A percentile compares a stretch with the other conserved stretches of the same genome.
These are phyloP conservation scores for Decorospora gaudefroyi DNA, from an alignment of 2,329 filamentous ascomycete genomes.

Conservation along the genomic window DNA sequence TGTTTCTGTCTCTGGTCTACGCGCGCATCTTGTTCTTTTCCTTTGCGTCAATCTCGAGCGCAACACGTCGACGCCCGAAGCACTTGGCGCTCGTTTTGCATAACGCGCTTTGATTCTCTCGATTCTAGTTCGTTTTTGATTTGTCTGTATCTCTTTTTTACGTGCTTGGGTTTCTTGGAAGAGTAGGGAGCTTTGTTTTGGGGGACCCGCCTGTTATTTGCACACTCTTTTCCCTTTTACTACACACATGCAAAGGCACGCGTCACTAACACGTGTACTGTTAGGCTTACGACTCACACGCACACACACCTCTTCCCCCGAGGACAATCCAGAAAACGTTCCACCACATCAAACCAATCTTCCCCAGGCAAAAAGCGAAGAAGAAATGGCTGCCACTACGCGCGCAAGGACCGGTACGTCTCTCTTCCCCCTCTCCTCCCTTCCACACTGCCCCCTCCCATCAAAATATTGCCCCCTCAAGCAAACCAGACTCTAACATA, in stretches of 20 bases:
- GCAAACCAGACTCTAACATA: constrained; percentile 36
- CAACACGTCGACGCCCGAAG: constrained; percentile 1
- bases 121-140: neutral
- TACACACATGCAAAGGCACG: constrained; percentile 6
- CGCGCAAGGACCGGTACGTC: constrained; percentile 42
- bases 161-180: neutral
- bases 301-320: constrained; percentile 4
- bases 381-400: constrained; percentile 30
- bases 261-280: neutral
- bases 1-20: neutral
- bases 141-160: neutral
- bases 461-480: constrained; percentile 12
- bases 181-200: neutral
- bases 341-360: neutral
- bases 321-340: neutral
- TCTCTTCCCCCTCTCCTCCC: neutral
- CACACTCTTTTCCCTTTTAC: too few species aligned
- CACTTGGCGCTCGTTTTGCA: constrained; percentile 1
- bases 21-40: neutral
- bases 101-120: constrained; percentile 2
- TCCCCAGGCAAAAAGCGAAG: neutral
- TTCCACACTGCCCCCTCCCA: neutral
- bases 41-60: constrained; percentile 4
- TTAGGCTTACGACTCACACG: constrained; percentile 1
- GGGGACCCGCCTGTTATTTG: constrained; percentile 4